phyloP scores from a whole-genome alignment of 2,329 filamentous ascomycete genomes.

The Botrytis byssoidea region DNA sequence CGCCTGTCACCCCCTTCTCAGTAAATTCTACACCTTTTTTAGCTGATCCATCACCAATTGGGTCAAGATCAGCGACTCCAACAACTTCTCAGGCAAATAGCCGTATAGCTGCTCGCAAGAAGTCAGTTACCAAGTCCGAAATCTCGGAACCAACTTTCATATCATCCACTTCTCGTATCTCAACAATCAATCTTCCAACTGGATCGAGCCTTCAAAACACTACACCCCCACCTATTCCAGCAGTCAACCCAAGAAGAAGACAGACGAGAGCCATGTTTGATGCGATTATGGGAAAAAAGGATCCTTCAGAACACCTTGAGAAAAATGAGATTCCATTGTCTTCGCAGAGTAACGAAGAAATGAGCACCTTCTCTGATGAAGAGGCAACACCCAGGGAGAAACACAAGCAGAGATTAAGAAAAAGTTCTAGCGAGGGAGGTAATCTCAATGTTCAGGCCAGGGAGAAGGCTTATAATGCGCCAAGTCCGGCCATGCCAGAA shows the following conservation, averaged over 20 bases:
- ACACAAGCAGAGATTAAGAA: conserved; percentile 32
- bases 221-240: conserved; percentile 36
- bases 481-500: conserved; percentile 36
- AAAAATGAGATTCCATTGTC: conserved; percentile 31
- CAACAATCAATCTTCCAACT: conserved; percentile 37
- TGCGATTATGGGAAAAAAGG: conserved; percentile 31
- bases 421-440: conserved; percentile 38
- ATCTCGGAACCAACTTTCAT: conserved; percentile 40
- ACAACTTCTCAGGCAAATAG: conserved; percentile 26
- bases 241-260: conserved; percentile 38
- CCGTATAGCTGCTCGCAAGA: conserved; percentile 31
- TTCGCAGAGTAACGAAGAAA: conserved; percentile 37
- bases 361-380: conserved; percentile 39
- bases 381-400: conserved; percentile 30
- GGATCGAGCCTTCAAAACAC: conserved; percentile 36
- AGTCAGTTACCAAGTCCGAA: conserved; percentile 38
- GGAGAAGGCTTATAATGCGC: conserved; percentile 29
- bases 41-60: conserved; percentile 28
- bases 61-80: conserved; percentile 30
- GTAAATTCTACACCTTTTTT: conserved; percentile 37
- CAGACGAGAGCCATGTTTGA: conserved; percentile 39
- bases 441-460: conserved; percentile 36
- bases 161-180: conserved; percentile 38
- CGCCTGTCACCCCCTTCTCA: conserved; percentile 36
- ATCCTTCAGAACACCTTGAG: conserved; percentile 26